Percentiles rank a stretch among this genome's conserved stretches.
phyloP scores from a whole-genome alignment of 2,329 filamentous ascomycete genomes.

The Cyphellophora europaea region DNA sequence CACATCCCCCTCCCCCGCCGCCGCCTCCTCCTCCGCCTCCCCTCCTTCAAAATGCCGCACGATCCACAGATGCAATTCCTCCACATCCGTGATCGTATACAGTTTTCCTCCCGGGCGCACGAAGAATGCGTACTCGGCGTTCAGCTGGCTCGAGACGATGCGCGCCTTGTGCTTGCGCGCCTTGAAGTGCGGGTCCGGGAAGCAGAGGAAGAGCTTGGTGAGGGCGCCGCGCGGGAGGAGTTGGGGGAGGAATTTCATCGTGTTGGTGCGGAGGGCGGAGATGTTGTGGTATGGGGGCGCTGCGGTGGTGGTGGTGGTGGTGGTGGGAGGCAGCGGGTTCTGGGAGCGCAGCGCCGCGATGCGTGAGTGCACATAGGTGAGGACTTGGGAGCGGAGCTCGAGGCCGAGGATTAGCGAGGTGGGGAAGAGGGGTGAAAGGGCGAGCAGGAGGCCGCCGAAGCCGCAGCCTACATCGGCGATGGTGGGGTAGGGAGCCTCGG shows the following conservation, averaged over 20 bases:
- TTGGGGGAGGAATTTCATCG: conserved; percentile 99
- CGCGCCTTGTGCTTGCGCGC: conserved; percentile 92
- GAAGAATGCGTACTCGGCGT: conserved; percentile 88
- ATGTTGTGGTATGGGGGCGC: conserved; percentile 65
- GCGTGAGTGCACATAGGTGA: conserved; percentile 81
- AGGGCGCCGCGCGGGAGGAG: conserved; percentile 80
- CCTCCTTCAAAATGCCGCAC: conserved; percentile 43
- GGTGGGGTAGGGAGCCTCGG: conserved; percentile 46
- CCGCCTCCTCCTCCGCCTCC: conserved; percentile 48
- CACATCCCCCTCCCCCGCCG: conserved; percentile 64
- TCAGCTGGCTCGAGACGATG: conserved; percentile 81
- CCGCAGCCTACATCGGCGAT: conserved; percentile 96
- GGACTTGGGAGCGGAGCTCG: conserved; percentile 85
- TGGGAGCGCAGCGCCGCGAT: conserved; percentile 64
- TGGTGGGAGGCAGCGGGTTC: conserved; percentile 19
- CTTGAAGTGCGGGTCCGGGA: conserved; percentile 98
- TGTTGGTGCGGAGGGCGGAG: conserved; percentile 80
- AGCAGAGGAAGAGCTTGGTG: conserved; percentile 91
- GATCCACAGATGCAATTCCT: conserved; percentile 63
- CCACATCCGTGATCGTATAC: conserved; percentile 96
- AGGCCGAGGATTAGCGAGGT: conserved; percentile 49
- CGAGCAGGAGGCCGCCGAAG: conserved; percentile 84
- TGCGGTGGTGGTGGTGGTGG: conserved; percentile 5
- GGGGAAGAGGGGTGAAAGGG: conserved; percentile 57
- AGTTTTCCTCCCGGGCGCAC: conserved; percentile 73